Evolutionary conservation across 371 early-diverging fungal species (phyloP).

Genomic region (Rhizopus arrhizus): DNA sequence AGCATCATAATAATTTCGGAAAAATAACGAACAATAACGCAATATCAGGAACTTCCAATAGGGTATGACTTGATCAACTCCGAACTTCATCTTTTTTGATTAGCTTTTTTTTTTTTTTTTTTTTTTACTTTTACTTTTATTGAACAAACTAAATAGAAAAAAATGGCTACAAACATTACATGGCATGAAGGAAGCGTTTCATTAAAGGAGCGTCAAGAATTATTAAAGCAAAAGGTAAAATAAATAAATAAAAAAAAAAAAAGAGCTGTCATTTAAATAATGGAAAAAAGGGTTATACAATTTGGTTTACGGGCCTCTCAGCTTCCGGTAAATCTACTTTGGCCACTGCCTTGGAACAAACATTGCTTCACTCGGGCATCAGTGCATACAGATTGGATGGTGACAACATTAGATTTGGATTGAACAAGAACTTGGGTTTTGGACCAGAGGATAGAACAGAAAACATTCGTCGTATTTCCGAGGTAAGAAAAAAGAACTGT

Average conservation of each 20-base stretch:
- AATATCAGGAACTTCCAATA: constrained; percentile 32
- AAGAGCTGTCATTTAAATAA: not conserved
- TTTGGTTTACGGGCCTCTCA: constrained; percentile 95
- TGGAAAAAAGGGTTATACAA: constrained; percentile 69
- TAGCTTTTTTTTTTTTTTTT: constrained; percentile 4
- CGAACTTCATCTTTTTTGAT: not conserved
- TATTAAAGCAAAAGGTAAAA: constrained; percentile 73
- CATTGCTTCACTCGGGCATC: constrained; percentile 72
- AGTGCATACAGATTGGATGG: constrained; percentile 90
- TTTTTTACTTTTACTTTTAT: not conserved
- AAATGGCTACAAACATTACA: constrained; percentile 83
- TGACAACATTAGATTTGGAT: constrained; percentile 93
- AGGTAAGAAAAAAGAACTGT: constrained; percentile 50
- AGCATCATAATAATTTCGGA: too few species aligned
- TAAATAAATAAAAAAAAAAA: not conserved
- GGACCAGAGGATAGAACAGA: constrained; percentile 89
- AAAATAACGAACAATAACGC: constrained; percentile 14
- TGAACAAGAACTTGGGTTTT: constrained; percentile 93
- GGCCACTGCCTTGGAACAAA: constrained; percentile 87
- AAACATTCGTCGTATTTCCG: constrained; percentile 92
- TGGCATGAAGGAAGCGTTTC: constrained; percentile 86
- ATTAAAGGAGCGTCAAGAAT: constrained; percentile 70
- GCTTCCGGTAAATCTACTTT: constrained; percentile 93
- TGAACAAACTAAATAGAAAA: constrained; percentile 6
- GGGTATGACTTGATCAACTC: not conserved